phyloP scores from a whole-genome alignment of 2,329 filamentous ascomycete species.

The Venturia carpophila region DNA sequence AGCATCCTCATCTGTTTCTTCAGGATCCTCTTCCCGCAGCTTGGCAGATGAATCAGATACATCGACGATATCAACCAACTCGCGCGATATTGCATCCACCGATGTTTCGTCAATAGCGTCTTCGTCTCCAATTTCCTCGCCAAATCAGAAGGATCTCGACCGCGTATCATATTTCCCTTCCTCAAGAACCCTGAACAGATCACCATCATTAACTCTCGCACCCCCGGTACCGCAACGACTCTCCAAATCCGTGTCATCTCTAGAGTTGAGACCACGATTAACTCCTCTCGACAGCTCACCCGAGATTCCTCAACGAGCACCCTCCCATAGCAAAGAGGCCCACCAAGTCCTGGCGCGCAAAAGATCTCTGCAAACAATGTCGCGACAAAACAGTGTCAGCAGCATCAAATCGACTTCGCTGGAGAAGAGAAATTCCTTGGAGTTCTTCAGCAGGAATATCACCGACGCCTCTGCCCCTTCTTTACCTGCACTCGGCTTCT shows the following conservation, averaged over 20 bases:
- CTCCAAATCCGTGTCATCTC: conserved; percentile 31
- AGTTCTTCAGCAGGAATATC: conserved; percentile 34
- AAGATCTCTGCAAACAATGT: conserved; percentile 44
- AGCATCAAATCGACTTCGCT: conserved; percentile 39
- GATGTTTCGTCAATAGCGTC: conserved; percentile 30
- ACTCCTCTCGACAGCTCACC: conserved; percentile 40
- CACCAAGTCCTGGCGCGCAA: conserved; percentile 67
- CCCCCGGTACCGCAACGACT: neutral
- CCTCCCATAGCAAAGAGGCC: conserved; percentile 83
- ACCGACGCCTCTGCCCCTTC: conserved; percentile 18
- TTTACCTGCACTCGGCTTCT: neutral
- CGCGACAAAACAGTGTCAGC: conserved; percentile 39
- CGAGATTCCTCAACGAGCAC: conserved; percentile 65
- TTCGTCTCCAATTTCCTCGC: conserved; percentile 24
- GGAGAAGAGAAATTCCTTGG: conserved; percentile 44
- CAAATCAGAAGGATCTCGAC: conserved; percentile 24
- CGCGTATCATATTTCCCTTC: conserved; percentile 7
- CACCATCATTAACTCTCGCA: neutral
- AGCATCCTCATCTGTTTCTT: conserved; percentile 40
- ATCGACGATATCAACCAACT: conserved; percentile 41
- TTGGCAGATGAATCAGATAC: conserved; percentile 68
- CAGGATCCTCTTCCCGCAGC: conserved; percentile 39
- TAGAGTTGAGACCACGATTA: conserved; percentile 25
- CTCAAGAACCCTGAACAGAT: conserved; percentile 2
- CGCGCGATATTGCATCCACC: conserved; percentile 38